These are phyloP conservation scores for Fomitopsis schrenkii DNA, from an alignment of 1,284 basidiomycete genomes.

Conservation along the genomic window DNA sequence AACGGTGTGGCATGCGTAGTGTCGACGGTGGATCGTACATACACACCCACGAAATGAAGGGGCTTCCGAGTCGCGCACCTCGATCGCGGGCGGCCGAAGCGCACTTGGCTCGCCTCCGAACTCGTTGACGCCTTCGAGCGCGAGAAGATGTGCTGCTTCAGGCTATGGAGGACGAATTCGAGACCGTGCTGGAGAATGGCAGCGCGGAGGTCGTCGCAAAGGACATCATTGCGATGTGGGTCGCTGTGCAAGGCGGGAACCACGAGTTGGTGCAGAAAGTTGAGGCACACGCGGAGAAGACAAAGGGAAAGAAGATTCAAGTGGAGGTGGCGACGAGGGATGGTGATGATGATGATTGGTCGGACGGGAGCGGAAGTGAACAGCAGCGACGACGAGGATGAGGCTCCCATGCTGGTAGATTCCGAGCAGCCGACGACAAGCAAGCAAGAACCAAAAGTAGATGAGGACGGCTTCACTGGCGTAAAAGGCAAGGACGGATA, in stretches of 20 bases:
- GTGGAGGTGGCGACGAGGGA: conserved; percentile 35
- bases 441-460: conserved; percentile 64
- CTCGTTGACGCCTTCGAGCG: conserved; percentile 85
- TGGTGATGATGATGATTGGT: conserved; percentile 37
- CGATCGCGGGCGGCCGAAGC: conserved; percentile 63
- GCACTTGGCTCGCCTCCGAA: conserved; percentile 76
- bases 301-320: conserved; percentile 54
- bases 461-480: conserved; percentile 85
- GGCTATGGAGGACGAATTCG: too few species aligned
- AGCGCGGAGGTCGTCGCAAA: too few species aligned
- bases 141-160: conserved; percentile 65
- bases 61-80: too few species aligned
- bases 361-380: conserved; percentile 44
- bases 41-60: too few species aligned
- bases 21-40: too few species aligned
- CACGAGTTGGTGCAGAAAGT: conserved; percentile 46
- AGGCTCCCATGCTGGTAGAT: conserved; percentile 52
- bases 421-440: conserved; percentile 22
- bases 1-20: too few species aligned
- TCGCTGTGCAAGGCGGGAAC: conserved; percentile 39
- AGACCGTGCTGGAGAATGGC: conserved; percentile 36
- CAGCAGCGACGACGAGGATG: conserved; percentile 41
- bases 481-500: conserved; percentile 60
- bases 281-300: conserved; percentile 57
- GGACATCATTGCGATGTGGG: conserved; percentile 47